Base-by-base conservation (phyloP, 257 asterid species). In the Cordia subcordata region DNA sequence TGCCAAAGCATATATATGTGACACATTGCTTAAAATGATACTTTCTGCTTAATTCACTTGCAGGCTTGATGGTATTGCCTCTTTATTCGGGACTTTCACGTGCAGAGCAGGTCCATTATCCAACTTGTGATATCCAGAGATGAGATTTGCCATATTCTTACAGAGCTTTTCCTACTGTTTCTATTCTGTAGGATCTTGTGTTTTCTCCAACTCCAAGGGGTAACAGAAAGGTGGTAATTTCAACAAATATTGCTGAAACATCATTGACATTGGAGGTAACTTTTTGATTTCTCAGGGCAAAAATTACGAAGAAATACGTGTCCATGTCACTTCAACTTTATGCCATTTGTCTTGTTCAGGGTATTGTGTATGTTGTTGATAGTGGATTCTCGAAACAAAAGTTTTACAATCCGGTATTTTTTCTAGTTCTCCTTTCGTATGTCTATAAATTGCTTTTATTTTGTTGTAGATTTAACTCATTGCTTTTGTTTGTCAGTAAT, bases 181-280 rank as follows among this genome's bases (percentile, higher is more conserved):
- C 55, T 20, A n/a, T n/a, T 73, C 14, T 75, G 32, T 68, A 92
- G 99, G 99, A 88, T 62, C 90, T 84, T 73, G 76, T 92, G 60
- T 92, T 92, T 77, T 77, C 96, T 69, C 97, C 95, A 55, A 86
- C 91, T 37, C 97, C 99, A 49, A 95, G 85, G 73, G 96, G 96
- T 65, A 86, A 86, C 79, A 88, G 99, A 72, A 92, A 92, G 69
- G 99, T 92, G 55, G 79, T 92, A 54, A 79, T 92, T 65, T 84
- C 99, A 52, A 92, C 99, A 57, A 92, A 92, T 74, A 88, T 92
- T 78, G 96, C 99, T 13, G 99, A 92, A 85, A 92, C 99, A 17
- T 92, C 99, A 58, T 77, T 92, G 78, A 92, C 99, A n/a, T 70
- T 92, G 75, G 99, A 92, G 85, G 99, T 86, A 78, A 68, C 49